phyloP scores from a whole-genome alignment of 345 rosid genomes.

The Trapa incisa region DNA sequence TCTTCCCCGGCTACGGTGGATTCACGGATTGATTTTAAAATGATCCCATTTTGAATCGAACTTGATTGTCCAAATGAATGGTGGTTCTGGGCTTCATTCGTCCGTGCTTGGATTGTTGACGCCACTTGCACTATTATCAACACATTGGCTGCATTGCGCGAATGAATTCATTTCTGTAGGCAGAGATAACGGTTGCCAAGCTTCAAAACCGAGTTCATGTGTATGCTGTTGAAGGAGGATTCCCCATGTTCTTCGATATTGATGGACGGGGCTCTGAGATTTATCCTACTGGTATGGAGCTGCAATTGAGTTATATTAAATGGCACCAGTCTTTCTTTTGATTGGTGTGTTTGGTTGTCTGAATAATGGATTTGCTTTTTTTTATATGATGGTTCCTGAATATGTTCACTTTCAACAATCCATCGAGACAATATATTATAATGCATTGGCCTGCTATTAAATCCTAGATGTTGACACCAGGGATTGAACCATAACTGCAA shows the following conservation, averaged over 20 bases:
- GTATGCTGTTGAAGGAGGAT: conserved; percentile 65
- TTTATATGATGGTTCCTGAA: too few relatives aligned
- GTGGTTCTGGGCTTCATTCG: neutral
- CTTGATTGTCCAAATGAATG: neutral
- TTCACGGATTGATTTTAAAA: neutral
- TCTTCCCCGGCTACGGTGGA: neutral
- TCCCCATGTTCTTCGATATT: conserved; percentile 73
- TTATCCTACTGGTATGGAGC: conserved; percentile 63
- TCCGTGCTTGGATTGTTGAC: neutral
- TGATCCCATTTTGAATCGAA: neutral
- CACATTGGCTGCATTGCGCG: neutral
- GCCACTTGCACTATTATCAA: neutral
- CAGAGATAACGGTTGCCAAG: conserved; percentile 70
- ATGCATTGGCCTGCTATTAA: too few relatives aligned
- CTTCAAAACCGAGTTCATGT: conserved; percentile 73
- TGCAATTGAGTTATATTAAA: neutral
- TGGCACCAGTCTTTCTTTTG: neutral
- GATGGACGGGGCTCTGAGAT: conserved; percentile 88
- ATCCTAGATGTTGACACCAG: too few relatives aligned
- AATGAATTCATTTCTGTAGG: conserved; percentile 25
- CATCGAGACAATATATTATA: too few relatives aligned
- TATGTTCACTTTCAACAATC: too few relatives aligned
- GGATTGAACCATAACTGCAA: too few relatives aligned
- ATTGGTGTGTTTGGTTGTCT: neutral
- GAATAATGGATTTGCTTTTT: neutral